A percentile compares a stretch with the other conserved stretches of the same genome.
These are phyloP conservation scores for Eimeria acervulina DNA, from an alignment of 169 alveolate genomes.

Conservation along the genomic window DNA sequence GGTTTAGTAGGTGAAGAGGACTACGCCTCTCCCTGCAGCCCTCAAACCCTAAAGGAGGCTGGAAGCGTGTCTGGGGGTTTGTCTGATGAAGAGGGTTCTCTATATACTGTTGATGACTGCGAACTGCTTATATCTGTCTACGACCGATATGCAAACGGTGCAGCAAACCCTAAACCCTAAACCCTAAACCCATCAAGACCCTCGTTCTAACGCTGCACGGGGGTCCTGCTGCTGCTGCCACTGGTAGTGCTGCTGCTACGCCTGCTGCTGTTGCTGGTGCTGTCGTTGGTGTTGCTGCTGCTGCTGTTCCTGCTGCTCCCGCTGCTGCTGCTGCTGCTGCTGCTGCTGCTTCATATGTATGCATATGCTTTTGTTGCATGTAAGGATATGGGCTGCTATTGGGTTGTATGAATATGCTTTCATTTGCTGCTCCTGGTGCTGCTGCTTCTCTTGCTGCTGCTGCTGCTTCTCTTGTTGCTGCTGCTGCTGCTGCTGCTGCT, in stretches of 20 bases:
- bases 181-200: slow-evolving; percentile 36
- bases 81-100: background rate
- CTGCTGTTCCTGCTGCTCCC: background rate
- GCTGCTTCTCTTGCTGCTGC: no score
- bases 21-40: background rate
- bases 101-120: slow-evolving; percentile 34
- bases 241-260: no score
- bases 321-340: background rate
- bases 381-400: no score
- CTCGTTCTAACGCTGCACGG: no score
- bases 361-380: background rate
- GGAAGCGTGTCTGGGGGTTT: background rate
- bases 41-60: background rate
- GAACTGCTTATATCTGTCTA: slow-evolving; percentile 68
- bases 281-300: background rate
- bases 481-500: no score
- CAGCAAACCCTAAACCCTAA: slow-evolving; percentile 17
- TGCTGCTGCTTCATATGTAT: slow-evolving; percentile 3
- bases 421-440: no score
- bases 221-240: background rate
- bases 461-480: no score
- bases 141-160: slow-evolving; percentile 26
- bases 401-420: no score
- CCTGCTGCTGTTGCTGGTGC: slow-evolving; percentile 12
- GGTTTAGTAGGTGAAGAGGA: background rate